Evolutionary conservation across 768 basidiomycete genomes (phyloP).

Genomic region (Pluteus cervinus): DNA sequence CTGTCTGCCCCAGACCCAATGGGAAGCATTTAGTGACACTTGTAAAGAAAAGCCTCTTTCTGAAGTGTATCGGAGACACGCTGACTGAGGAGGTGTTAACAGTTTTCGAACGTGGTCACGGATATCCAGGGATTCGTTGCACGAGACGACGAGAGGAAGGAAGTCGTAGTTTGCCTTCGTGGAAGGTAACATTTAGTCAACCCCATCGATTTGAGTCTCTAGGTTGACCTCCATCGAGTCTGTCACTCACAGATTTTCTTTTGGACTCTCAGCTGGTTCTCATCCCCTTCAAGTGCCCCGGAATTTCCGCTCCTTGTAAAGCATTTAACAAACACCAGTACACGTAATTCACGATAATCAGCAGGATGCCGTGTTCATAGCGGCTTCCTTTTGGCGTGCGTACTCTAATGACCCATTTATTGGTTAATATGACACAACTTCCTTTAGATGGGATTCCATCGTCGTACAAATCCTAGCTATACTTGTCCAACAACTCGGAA

Average conservation of each 20-base stretch:
- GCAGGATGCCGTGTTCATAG: slow-evolving; percentile 38
- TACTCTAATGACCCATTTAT: neutral
- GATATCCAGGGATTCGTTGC: slow-evolving; percentile 48
- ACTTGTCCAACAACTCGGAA: slow-evolving; percentile 26
- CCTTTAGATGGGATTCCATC: slow-evolving; percentile 43
- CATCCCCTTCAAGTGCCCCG: slow-evolving; percentile 38
- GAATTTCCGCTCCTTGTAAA: slow-evolving; percentile 35
- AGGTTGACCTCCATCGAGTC: slow-evolving; percentile 17
- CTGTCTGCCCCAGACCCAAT: slow-evolving; percentile 43
- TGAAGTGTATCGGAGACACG: neutral
- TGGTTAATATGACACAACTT: neutral
- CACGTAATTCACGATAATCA: slow-evolving; percentile 9
- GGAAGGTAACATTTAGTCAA: slow-evolving; percentile 34
- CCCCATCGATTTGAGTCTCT: neutral
- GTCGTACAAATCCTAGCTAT: slow-evolving; percentile 31
- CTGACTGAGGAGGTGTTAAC: slow-evolving; percentile 3
- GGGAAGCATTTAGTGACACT: slow-evolving; percentile 35
- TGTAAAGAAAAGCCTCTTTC: slow-evolving; percentile 22
- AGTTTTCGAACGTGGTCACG: slow-evolving; percentile 37
- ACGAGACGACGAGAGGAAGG: slow-evolving; percentile 36
- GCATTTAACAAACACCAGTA: neutral
- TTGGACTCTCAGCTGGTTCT: slow-evolving; percentile 36
- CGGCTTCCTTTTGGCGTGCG: slow-evolving; percentile 46
- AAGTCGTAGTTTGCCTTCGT: slow-evolving; percentile 42
- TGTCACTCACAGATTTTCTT: slow-evolving; percentile 34